These are phyloP conservation scores for Thraustochytrium sp. DNA, from an alignment of 352 stramenopile species.

Conservation along the genomic window DNA sequence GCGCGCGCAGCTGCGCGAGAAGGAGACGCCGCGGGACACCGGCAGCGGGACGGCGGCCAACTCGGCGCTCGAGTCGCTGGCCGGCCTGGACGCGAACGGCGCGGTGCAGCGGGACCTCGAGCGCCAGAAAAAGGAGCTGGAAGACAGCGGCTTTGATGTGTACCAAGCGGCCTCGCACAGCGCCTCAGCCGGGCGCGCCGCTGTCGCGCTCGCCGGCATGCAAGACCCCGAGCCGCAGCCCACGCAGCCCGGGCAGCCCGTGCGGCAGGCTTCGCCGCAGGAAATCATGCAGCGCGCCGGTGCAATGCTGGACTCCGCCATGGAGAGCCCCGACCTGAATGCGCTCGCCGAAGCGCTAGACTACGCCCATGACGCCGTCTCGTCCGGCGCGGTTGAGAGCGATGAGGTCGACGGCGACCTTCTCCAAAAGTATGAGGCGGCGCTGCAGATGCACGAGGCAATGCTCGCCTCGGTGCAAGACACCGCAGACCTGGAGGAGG, in stretches of 20 bases:
- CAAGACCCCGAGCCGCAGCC: background rate
- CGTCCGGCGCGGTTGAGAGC: background rate
- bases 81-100: background rate
- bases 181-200: background rate
- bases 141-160: background rate
- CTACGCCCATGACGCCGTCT: background rate
- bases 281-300: background rate
- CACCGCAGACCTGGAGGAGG: too few relatives aligned
- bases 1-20: background rate
- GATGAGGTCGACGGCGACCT: background rate
- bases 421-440: background rate
- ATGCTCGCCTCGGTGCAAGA: background rate
- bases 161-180: background rate
- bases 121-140: background rate
- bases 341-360: background rate
- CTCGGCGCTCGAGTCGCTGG: background rate
- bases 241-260: background rate
- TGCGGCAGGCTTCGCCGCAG: background rate
- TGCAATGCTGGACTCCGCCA: background rate
- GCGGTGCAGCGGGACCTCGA: background rate
- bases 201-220: background rate
- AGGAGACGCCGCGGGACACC: background rate
- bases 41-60: background rate
- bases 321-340: background rate
- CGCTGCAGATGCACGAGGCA: background rate